Conservation (phyloP, 176 grass and related monocot species). For the Elymus sibiricus region DNA sequence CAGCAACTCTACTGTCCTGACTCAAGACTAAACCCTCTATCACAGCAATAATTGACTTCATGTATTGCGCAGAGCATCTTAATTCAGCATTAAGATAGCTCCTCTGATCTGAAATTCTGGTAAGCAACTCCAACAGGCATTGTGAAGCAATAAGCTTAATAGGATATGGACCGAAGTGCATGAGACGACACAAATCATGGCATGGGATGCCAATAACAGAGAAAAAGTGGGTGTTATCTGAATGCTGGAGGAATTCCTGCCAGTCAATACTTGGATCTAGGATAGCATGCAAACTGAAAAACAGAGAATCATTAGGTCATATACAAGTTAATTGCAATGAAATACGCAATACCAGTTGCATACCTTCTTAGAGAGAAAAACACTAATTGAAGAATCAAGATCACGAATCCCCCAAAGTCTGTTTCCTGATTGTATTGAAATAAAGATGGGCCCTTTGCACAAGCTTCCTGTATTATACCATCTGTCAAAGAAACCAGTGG, state of each 20-base stretch:
- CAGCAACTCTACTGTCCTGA: conserved; percentile 62
- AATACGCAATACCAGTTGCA: conserved; percentile 7
- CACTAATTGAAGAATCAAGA: conserved; percentile 61
- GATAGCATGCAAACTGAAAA: conserved; percentile 60
- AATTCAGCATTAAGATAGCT: conserved; percentile 41
- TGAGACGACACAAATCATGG: conserved; percentile 82
- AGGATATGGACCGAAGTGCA: conserved; percentile 67
- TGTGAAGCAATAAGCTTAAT: conserved; percentile 81
- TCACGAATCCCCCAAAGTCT: conserved; percentile 55
- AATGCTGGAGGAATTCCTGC: conserved; percentile 75
- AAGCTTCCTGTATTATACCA: conserved; percentile 60
- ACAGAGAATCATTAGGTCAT: conserved; percentile 17
- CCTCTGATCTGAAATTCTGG: conserved; percentile 62
- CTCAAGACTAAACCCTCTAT: conserved; percentile 75
- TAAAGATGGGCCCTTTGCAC: conserved; percentile 74
- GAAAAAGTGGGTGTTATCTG: conserved; percentile 41
- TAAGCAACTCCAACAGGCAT: conserved; percentile 80
- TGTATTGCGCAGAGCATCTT: conserved; percentile 65
- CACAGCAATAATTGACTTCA: conserved; percentile 78
- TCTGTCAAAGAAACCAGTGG: conserved; percentile 60
- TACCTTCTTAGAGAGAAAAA: conserved; percentile 89
- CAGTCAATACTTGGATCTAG: conserved; percentile 67
- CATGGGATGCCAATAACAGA: conserved; percentile 70
- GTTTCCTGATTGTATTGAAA: conserved; percentile 74
- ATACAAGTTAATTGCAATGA: conserved; percentile 24